A percentile compares a stretch with the other conserved stretches of the same genome.
Conservation (phyloP, 352 stramenopile genomes). For the Globisporangium mamillatum region DNA sequence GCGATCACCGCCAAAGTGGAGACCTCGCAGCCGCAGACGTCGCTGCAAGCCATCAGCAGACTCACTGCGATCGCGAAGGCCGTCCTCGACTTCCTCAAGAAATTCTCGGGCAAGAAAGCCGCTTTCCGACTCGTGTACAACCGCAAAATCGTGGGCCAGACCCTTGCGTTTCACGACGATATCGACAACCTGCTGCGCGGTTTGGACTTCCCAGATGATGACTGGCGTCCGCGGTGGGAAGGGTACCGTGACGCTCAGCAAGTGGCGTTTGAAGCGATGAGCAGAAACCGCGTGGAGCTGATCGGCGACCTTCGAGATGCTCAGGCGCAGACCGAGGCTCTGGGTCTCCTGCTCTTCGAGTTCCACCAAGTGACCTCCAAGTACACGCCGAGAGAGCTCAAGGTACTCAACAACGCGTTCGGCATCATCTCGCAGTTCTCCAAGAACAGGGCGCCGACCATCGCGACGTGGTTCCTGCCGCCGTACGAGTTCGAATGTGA, state of each 20-base stretch:
- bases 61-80: no score
- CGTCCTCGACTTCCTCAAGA: no score
- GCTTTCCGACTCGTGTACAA: no score
- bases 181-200: no score
- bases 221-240: not conserved
- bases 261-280: not conserved
- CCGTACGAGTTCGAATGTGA: constrained; percentile 2
- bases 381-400: constrained; percentile 1
- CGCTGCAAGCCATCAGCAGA: no score
- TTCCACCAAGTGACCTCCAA: not conserved
- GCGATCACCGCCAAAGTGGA: no score
- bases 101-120: no score
- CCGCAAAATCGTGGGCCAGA: no score
- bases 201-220: no score
- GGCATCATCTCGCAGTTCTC: not conserved
- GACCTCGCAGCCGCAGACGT: no score
- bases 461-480: constrained; percentile 4
- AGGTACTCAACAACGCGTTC: constrained; percentile 3
- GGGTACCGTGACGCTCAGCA: not conserved
- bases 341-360: constrained; percentile 2
- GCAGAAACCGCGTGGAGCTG: not conserved
- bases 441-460: not conserved
- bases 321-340: not conserved
- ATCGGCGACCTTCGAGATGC: not conserved
- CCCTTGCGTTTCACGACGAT: no score